Evolutionary conservation across 352 stramenopile genomes (phyloP).

Genomic region (Phytophthora kernoviae): DNA sequence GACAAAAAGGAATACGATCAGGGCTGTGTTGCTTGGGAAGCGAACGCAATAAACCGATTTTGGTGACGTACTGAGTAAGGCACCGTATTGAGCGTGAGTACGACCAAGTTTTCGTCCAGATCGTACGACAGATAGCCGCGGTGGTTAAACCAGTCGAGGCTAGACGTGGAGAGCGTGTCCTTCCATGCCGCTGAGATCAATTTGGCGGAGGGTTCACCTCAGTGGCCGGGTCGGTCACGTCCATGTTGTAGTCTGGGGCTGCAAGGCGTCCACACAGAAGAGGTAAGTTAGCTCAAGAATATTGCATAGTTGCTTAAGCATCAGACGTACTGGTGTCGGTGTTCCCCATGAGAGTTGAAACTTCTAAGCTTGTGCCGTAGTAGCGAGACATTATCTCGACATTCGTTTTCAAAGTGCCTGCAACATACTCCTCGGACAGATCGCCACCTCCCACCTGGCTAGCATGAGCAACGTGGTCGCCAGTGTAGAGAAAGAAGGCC

Average conservation of each 20-base stretch:
- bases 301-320: too few relatives aligned
- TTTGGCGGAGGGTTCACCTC: slow-evolving; percentile 53
- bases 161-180: slow-evolving; percentile 44
- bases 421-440: slow-evolving; percentile 55
- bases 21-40: too few relatives aligned
- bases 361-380: slow-evolving; percentile 49
- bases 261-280: neutral
- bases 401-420: slow-evolving; percentile 54
- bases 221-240: slow-evolving; percentile 59
- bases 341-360: slow-evolving; percentile 73
- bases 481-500: slow-evolving; percentile 77
- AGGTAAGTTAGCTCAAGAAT: neutral
- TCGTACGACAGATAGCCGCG: slow-evolving; percentile 62
- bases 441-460: slow-evolving; percentile 13
- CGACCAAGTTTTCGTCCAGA: slow-evolving; percentile 58
- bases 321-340: slow-evolving; percentile 50
- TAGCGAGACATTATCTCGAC: slow-evolving; percentile 68
- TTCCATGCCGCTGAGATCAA: slow-evolving; percentile 60
- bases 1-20: too few relatives aligned
- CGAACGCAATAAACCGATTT: too few relatives aligned
- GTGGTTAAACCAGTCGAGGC: slow-evolving; percentile 59
- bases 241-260: slow-evolving; percentile 74
- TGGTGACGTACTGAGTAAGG: slow-evolving; percentile 65
- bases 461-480: slow-evolving; percentile 65
- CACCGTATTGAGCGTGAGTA: slow-evolving; percentile 81